Base-by-base conservation (phyloP, 2,329 filamentous ascomycete species). In the Coniochaeta ligniaria region DNA sequence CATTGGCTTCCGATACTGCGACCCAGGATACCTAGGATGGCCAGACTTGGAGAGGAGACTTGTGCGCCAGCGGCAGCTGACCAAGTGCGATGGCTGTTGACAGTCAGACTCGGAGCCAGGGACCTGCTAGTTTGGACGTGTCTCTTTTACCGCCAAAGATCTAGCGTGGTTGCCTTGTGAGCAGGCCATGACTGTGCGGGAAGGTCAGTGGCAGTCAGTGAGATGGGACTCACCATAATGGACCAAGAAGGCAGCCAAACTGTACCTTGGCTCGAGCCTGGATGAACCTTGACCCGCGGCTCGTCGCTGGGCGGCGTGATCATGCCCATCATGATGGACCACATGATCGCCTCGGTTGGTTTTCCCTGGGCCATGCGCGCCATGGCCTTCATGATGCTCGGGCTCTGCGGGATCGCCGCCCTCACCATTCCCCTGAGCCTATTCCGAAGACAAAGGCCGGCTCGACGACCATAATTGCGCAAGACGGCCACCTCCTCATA, bases 241-340 rank as follows among this genome's bases (percentile, higher is more conserved):
- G 22, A 47, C 12, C 38, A 41, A 41, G 9, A 9, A 20, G 6
- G 9, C 17, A n/a, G 16, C 17, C n/a, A 16, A 41, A 16, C 17
- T 7, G 38, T 7, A 41, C 17, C 38, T 16, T 41, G 6, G 17
- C 38, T n/a, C 38, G 17, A 41, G 38, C 9, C 17, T n/a, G 4
- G 16, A 4, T 11, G 17, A n/a, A 2, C 4, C 6, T 41, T n/a
- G 16, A 41, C 9, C 17, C 16, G 77, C 3, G 82, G 82, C 4
- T 79, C 77, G 2, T 80, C 77, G 6, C 63, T 83, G 2, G 81
- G 81, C 9, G 82, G 82, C 26, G 69, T 75, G 55, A 76, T 83
- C 1, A 83, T 89, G 62, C 71, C 88, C 58, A 84, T 89, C 62
- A 75, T 89, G 45, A 76, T 75, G 31, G 71, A 85, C 63, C 74